A percentile compares a stretch with the other conserved stretches of the same genome.
Conservation (phyloP, 768 basidiomycete species). For the Leccinum barrowsii region DNA sequence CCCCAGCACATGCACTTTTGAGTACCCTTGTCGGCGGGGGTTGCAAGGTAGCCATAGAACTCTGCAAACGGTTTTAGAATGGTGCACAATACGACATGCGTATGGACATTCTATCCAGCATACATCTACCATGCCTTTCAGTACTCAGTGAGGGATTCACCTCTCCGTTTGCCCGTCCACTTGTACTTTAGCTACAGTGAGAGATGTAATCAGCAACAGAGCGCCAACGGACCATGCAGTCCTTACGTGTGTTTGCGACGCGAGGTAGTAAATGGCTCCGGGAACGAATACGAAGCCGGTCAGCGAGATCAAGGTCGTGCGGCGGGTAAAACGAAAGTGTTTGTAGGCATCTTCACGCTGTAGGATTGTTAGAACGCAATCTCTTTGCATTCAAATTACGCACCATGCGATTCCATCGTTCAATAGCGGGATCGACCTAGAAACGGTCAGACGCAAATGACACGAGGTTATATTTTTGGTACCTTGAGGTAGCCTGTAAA, state of each 20-base stretch:
- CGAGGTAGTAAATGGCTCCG: slow-evolving; percentile 46
- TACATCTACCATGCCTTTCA: slow-evolving; percentile 11
- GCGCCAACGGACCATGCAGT: slow-evolving; percentile 27
- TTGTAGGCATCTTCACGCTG: slow-evolving; percentile 85
- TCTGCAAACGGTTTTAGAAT: slow-evolving; percentile 75
- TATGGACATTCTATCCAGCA: slow-evolving; percentile 1
- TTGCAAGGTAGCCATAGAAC: slow-evolving; percentile 85
- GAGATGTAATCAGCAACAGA: slow-evolving; percentile 5
- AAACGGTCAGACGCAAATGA: neutral
- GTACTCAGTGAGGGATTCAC: slow-evolving; percentile 36
- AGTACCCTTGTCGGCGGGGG: slow-evolving; percentile 82
- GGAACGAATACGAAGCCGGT: slow-evolving; percentile 68
- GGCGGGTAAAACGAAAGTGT: slow-evolving; percentile 75
- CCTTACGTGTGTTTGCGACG: slow-evolving; percentile 35
- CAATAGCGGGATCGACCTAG: slow-evolving; percentile 53
- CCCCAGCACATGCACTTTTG: slow-evolving; percentile 87
- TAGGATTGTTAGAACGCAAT: neutral
- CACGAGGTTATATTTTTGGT: neutral
- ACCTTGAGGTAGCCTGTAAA: slow-evolving; percentile 58
- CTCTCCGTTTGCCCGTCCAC: slow-evolving; percentile 50
- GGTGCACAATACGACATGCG: neutral
- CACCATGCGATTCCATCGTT: slow-evolving; percentile 63
- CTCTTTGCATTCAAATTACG: slow-evolving; percentile 10
- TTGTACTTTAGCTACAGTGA: slow-evolving; percentile 46
- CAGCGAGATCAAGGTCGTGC: slow-evolving; percentile 57